phyloP scores from a whole-genome alignment of 179 eudicot genomes.

The Dionaea muscipula region DNA sequence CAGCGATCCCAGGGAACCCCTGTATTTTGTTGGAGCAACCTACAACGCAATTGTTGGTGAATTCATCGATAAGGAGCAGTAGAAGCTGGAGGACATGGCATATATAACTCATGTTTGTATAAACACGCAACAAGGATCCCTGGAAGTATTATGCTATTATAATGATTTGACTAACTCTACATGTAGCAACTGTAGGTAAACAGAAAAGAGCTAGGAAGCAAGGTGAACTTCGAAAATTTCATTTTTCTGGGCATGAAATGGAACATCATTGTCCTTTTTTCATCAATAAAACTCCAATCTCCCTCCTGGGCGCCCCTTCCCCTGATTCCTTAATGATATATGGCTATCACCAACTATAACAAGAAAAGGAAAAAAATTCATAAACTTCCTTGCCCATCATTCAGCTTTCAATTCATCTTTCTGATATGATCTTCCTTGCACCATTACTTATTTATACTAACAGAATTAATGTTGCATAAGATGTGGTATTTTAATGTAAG shows the following conservation, averaged over 20 bases:
- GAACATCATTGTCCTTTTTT: no score
- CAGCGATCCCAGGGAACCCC: conserved; percentile 71
- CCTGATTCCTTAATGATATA: no score
- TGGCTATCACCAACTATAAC: no score
- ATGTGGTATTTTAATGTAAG: not conserved
- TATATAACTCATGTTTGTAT: no score
- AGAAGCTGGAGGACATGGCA: not conserved
- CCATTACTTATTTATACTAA: not conserved
- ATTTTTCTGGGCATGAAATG: no score
- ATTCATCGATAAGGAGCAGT: not conserved
- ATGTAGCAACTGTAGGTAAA: no score
- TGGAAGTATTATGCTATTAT: not conserved
- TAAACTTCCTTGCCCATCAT: not conserved
- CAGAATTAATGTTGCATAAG: not conserved
- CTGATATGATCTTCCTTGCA: not conserved
- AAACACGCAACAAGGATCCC: not conserved
- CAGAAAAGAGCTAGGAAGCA: no score
- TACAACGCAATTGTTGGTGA: conserved; percentile 14
- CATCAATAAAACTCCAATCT: no score
- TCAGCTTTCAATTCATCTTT: not conserved
- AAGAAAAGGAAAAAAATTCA: no score
- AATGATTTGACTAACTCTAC: no score
- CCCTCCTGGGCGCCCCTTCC: no score
- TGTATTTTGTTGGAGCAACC: conserved; percentile 72
- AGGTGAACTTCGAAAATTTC: no score